A percentile compares a stretch with the other conserved stretches of the same genome.
Conservation (phyloP, 2,329 filamentous ascomycete species). For the Graphilbum fragrans region DNA sequence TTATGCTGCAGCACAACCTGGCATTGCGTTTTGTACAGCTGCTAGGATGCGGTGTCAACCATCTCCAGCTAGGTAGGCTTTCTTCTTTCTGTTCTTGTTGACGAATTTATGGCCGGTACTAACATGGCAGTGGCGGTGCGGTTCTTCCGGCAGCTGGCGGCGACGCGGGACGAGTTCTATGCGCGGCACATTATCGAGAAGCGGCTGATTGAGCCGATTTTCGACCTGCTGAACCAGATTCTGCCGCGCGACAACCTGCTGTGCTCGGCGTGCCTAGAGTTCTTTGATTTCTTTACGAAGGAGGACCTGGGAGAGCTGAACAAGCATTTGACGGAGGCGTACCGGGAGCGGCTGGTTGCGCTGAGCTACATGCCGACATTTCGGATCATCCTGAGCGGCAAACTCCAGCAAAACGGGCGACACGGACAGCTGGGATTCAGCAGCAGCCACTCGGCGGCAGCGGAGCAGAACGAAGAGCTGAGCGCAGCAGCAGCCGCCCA, state of each 20-base stretch:
- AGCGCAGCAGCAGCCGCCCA: too few species aligned
- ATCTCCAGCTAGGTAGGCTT: conserved; percentile 66
- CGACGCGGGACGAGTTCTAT: conserved; percentile 84
- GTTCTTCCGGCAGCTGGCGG: conserved; percentile 80
- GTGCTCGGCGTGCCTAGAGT: conserved; percentile 84
- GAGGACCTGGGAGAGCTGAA: conserved; percentile 73
- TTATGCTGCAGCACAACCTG: conserved; percentile 70
- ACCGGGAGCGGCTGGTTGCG: conserved; percentile 61
- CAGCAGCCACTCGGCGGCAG: background rate
- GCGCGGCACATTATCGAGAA: conserved; percentile 73
- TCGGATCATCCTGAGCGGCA: conserved; percentile 46
- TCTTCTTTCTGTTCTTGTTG: background rate
- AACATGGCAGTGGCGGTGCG: conserved; percentile 63
- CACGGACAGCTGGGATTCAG: background rate
- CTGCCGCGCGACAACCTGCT: conserved; percentile 88
- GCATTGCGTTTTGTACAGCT: conserved; percentile 72
- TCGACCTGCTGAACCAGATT: conserved; percentile 72
- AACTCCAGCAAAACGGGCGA: conserved; percentile 2
- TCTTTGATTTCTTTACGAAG: conserved; percentile 83
- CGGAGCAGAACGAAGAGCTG: background rate
- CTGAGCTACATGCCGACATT: conserved; percentile 84
- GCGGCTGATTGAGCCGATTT: conserved; percentile 68
- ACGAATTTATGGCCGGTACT: background rate
- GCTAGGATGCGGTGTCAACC: conserved; percentile 74
- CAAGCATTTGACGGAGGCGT: conserved; percentile 72